These are phyloP conservation scores for Takakia lepidozioides DNA, from an alignment of 225 moss, liverwort and hornwort genomes.

Conservation along the genomic window DNA sequence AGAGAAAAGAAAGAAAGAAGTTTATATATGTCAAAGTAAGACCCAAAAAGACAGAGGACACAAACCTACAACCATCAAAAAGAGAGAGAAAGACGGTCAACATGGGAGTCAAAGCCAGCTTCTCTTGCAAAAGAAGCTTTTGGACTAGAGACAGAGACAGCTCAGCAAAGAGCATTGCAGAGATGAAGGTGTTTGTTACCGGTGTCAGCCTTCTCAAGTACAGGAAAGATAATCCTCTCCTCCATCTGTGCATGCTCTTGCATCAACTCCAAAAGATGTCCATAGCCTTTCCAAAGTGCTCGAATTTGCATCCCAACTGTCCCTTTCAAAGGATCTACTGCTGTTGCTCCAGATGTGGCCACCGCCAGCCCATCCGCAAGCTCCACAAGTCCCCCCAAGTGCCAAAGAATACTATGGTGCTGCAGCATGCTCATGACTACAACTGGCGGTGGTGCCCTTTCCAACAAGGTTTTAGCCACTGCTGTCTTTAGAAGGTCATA, in stretches of 20 bases:
- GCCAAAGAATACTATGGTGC: constrained; percentile 42
- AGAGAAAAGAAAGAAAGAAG: too few relatives aligned
- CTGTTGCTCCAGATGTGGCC: constrained; percentile 7
- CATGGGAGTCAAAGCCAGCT: too few relatives aligned
- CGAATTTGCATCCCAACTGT: constrained; percentile 11
- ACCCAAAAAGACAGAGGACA: neutral
- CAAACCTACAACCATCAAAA: too few relatives aligned
- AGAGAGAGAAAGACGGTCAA: too few relatives aligned
- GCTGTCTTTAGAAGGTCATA: constrained; percentile 21
- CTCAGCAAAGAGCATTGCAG: too few relatives aligned
- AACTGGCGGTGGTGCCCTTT: constrained; percentile 30
- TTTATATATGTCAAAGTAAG: too few relatives aligned
- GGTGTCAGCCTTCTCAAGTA: constrained; percentile 20
- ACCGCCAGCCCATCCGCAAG: constrained; percentile 23
- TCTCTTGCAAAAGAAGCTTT: too few relatives aligned
- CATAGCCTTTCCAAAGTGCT: constrained; percentile 37
- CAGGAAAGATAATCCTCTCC: constrained; percentile 48
- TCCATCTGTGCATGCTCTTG: constrained; percentile 65
- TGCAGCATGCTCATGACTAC: constrained; percentile 39
- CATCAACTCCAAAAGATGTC: constrained; percentile 41
- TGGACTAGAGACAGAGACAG: too few relatives aligned
- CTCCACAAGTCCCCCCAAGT: constrained; percentile 30
- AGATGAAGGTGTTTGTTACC: constrained; percentile 13
- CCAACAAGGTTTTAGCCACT: constrained; percentile 34
- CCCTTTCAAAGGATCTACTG: constrained; percentile 4